A percentile compares a stretch with the other conserved stretches of the same genome.
Evolutionary conservation across 441 rosid species (phyloP).

Genomic region (Populus hybrid): DNA sequence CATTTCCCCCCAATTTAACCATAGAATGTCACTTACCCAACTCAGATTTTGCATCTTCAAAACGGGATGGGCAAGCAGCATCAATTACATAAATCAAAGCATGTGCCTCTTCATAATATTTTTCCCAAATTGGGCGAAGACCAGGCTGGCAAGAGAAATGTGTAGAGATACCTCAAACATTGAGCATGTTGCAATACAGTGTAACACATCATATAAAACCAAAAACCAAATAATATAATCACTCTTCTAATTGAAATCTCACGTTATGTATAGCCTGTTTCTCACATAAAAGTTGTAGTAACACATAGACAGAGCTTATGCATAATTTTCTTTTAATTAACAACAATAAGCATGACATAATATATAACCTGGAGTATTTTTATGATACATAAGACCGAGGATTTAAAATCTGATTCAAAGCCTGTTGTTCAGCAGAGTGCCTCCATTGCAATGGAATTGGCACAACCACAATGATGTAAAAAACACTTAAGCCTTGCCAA

Average conservation of each 20-base stretch:
- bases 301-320: conserved; percentile 2
- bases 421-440: not conserved
- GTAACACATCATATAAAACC: not conserved
- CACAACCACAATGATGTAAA: not conserved
- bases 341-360: not conserved
- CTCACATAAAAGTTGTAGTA: not conserved
- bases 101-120: conserved; percentile 97
- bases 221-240: not conserved
- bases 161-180: conserved; percentile 4
- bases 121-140: conserved; percentile 96
- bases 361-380: not conserved
- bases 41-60: conserved; percentile 93
- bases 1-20: not conserved
- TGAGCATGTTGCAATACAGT: not conserved
- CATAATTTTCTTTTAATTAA: not conserved
- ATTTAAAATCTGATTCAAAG: not conserved
- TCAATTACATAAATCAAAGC: conserved; percentile 86
- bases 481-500: not conserved
- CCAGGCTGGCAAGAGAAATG: conserved; percentile 57
- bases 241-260: not conserved
- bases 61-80: conserved; percentile 85
- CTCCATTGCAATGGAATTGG: not conserved
- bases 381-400: not conserved
- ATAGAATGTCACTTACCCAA: conserved; percentile 48
- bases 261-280: not conserved